Evolutionary conservation across 2,329 filamentous ascomycete genomes (phyloP), one percentile per base, ranked within the genome.

Genomic region (Neopestalotiopsis sp.): DNA sequence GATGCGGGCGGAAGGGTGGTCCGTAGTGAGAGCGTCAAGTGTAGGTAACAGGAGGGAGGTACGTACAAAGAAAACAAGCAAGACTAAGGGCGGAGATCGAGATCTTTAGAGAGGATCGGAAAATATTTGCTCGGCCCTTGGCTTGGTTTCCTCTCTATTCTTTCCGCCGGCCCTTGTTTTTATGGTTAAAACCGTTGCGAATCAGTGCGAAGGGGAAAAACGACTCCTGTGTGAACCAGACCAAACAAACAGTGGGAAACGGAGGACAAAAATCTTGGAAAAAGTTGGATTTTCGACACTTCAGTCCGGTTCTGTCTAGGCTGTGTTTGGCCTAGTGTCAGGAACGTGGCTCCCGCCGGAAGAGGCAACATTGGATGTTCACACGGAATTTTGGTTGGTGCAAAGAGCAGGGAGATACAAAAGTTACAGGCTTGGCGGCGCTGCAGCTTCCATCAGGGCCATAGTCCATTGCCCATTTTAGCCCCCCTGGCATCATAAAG

Each of bases 21-120:
- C 45, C 45, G 45, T 14, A 20, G 20, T 28, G 20, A 20, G n/a
- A 17, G 45, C 45, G 45, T n/a, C 14, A 52, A 20, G 17, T 38
- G 34, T 38, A 38, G 6, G 10, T 38, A 56, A 14, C 13, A 56
- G 20, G 49, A 56, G 28, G 28, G 57, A 60, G 24, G 24, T 28
- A 28, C 24, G 24, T 28, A 38, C 6, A 10, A 38, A 10, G 34
- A 38, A 38, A 38, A 38, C 6, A 38, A 38, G 34, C 34, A 38
- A 24, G 59, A 62, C 59, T 62, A 62, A 12, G 59, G n/a, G 61
- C 61, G 38, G 61, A 49, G 61, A 64, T 64, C 61, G 61, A 64
- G 40, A 64, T 52, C 61, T 30, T 45, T 28, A 49, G 61, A 64
- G 61, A 49, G n/a, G 61, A 64, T 64, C 61, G 61, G 61, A 40